These are phyloP conservation scores for Boletus edulis DNA, from an alignment of 768 basidiomycete genomes.

Conservation along the genomic window DNA sequence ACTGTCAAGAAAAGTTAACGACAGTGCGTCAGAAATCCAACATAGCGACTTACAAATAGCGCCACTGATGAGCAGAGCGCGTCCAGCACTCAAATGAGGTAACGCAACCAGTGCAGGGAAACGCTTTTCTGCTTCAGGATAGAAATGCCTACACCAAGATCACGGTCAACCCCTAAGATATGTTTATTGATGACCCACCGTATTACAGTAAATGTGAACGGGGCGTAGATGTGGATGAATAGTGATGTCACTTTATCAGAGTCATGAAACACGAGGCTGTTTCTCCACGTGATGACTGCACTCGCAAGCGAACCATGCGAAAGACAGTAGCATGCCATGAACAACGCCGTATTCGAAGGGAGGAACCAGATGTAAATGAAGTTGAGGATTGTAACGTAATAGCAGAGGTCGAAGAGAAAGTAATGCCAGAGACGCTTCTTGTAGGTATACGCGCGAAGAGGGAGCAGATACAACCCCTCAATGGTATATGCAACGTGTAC, in stretches of 20 bases:
- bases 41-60: conserved; percentile 65
- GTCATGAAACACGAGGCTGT: conserved; percentile 97
- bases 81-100: conserved; percentile 65
- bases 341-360: conserved; percentile 73
- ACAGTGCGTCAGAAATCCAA: conserved; percentile 8
- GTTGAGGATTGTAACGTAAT: conserved; percentile 90
- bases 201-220: conserved; percentile 89
- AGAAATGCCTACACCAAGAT: conserved; percentile 67
- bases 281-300: conserved; percentile 97
- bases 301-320: conserved; percentile 89
- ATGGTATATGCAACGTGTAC: conserved; percentile 85
- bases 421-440: conserved; percentile 95
- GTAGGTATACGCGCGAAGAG: conserved; percentile 80
- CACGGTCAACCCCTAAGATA: neutral
- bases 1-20: conserved; percentile 47
- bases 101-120: conserved; percentile 83
- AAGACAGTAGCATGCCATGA: conserved; percentile 90
- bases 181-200: conserved; percentile 46
- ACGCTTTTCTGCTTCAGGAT: conserved; percentile 70
- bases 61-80: conserved; percentile 75
- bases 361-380: conserved; percentile 90
- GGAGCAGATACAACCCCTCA: conserved; percentile 75
- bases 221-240: conserved; percentile 93
- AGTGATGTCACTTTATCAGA: conserved; percentile 94
- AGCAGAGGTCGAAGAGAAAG: conserved; percentile 91